Evolutionary conservation across 352 stramenopile genomes (phyloP), one percentile per base, ranked within the genome.

Genomic region (Globisporangium okanoganense): DNA sequence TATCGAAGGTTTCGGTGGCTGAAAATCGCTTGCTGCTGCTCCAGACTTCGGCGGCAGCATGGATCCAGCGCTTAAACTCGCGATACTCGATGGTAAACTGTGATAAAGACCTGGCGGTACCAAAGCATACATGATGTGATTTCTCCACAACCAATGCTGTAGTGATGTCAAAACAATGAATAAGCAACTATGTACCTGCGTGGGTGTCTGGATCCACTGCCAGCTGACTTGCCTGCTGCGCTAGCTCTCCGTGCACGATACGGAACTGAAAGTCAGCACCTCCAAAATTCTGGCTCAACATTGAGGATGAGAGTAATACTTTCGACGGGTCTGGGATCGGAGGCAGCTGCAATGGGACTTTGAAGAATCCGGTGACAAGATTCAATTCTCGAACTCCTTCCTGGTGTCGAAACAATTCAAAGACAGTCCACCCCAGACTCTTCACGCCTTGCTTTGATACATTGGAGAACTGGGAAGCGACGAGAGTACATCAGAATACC

Each of bases 301-400:
- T 10, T 35, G 66, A 47, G 24, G 65, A 31, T 7, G 62, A 27
- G 25, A 82, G 44, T 3, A 70, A 10, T 6, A 45, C 62, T 40
- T 79, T 80, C 3, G 65, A 71, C 9, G 75, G 73, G 49, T 84
- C 74, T 9, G 74, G 74, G 52, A 78, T 68, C 12, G 70, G 68
- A 33, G 76, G 69, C n/a, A 64, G 56, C 25, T 62, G 78, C 38
- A 87, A 56, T 12, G 67, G 67, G 38, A 84, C 58, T 33, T 79
- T 80, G 38, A 81, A 74, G 35, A 50, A 68, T 0, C 78, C 76
- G 22, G 52, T 51, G 24, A 22, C 27, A 41, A 82, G 47, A 45
- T 22, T 35, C 35, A 71, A 18, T 3, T 66, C 62, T 27, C 44
- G 47, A 12, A 56, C 35, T 45, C 3, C 10, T 25, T 62, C 53